Evolutionary conservation across 1,284 basidiomycete species (phyloP).

Genomic region (Boletus sp.): DNA sequence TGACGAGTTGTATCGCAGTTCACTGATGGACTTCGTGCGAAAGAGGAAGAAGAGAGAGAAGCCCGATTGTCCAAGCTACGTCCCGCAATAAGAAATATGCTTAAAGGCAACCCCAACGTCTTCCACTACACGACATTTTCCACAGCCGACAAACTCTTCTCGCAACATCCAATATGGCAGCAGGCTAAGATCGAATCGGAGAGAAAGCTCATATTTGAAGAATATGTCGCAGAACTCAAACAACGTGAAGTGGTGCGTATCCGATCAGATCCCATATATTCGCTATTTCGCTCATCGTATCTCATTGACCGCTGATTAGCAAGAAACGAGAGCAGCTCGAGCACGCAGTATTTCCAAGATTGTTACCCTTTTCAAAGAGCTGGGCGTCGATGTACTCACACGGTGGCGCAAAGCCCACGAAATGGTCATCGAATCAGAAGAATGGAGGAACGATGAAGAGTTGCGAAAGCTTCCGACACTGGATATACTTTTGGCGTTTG

Average conservation of each 20-base stretch:
- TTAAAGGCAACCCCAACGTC: constrained; percentile 79
- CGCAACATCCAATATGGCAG: constrained; percentile 84
- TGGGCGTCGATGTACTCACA: constrained; percentile 84
- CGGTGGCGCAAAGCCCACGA: constrained; percentile 83
- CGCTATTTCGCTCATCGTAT: constrained; percentile 7
- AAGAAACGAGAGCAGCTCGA: constrained; percentile 72
- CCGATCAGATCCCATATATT: constrained; percentile 2
- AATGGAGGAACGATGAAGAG: constrained; percentile 72
- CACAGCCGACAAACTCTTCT: constrained; percentile 80
- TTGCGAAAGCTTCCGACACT: constrained; percentile 79
- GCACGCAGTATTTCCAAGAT: constrained; percentile 76
- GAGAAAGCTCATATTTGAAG: constrained; percentile 81
- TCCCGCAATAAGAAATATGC: constrained; percentile 79
- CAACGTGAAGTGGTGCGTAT: constrained; percentile 76
- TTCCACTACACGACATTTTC: constrained; percentile 86
- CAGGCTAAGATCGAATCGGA: constrained; percentile 81
- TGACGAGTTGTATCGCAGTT: constrained; percentile 47
- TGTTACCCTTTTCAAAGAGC: constrained; percentile 71
- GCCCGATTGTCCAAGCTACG: constrained; percentile 77
- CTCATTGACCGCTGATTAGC: constrained; percentile 40
- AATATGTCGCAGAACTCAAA: constrained; percentile 81
- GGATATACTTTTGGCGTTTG: constrained; percentile 87
- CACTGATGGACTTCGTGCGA: constrained; percentile 57
- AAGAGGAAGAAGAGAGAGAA: constrained; percentile 78
- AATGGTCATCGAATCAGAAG: constrained; percentile 69